These are phyloP conservation scores for Adansonia digitata DNA, from an alignment of 345 rosid genomes.

Conservation along the genomic window DNA sequence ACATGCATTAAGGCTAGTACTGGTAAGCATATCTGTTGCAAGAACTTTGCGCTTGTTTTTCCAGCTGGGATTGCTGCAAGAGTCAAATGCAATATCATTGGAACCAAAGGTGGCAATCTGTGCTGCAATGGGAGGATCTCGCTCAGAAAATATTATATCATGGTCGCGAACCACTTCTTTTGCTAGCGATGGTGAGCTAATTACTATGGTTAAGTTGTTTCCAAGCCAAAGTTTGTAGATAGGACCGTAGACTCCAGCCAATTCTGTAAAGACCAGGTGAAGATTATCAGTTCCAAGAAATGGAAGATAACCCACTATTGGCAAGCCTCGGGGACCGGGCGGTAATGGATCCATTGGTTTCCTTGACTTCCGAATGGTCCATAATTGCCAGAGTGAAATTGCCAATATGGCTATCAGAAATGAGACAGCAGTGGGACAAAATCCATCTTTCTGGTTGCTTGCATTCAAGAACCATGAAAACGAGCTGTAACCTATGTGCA, in stretches of 20 bases:
- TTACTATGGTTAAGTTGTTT: conserved; percentile 17
- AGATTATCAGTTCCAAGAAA: conserved; percentile 28
- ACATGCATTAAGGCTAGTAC: conserved; percentile 7
- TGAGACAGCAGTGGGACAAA: not conserved
- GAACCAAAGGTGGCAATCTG: conserved; percentile 18
- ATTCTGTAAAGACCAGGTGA: conserved; percentile 19
- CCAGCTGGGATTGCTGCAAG: conserved; percentile 24
- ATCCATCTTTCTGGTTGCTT: conserved; percentile 2
- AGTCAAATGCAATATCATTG: conserved; percentile 24
- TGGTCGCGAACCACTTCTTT: conserved; percentile 27
- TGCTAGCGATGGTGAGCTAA: conserved; percentile 25
- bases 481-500: not conserved
- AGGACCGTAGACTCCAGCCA: conserved; percentile 24
- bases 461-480: not conserved
- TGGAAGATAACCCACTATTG: conserved; percentile 21
- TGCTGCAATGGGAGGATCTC: conserved; percentile 14
- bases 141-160: conserved; percentile 23
- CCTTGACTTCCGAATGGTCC: not conserved
- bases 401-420: not conserved
- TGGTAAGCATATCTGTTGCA: conserved; percentile 21
- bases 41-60: conserved; percentile 21
- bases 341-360: not conserved
- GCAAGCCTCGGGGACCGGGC: conserved; percentile 22
- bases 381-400: not conserved
- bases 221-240: conserved; percentile 30